These are phyloP conservation scores for Parascedosporium putredinis DNA, from an alignment of 2,329 filamentous ascomycete species.

Conservation along the genomic window DNA sequence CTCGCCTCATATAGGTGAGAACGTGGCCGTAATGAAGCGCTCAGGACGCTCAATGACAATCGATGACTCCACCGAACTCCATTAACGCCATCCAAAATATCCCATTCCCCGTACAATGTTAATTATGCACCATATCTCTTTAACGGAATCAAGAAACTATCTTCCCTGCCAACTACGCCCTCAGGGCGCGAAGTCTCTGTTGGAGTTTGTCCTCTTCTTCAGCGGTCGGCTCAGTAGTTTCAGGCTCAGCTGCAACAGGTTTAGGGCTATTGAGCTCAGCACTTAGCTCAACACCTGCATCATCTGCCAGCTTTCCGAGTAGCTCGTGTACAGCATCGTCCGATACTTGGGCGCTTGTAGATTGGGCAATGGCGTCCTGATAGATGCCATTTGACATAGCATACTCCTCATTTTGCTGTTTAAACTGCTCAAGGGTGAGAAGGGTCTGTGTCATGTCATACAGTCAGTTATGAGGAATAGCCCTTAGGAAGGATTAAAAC, in stretches of 20 bases:
- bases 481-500: background rate
- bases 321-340: slow-evolving; percentile 80
- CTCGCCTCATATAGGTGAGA: too few species aligned
- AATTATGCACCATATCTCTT: too few species aligned
- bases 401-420: slow-evolving; percentile 53
- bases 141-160: too few species aligned
- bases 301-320: slow-evolving; percentile 77
- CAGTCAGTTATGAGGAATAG: background rate
- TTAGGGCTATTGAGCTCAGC: slow-evolving; percentile 57
- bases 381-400: slow-evolving; percentile 63
- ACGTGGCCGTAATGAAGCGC: too few species aligned
- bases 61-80: background rate
- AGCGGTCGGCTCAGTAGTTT: slow-evolving; percentile 55
- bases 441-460: slow-evolving; percentile 31
- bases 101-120: too few species aligned
- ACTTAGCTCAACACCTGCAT: slow-evolving; percentile 73
- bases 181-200: slow-evolving; percentile 45
- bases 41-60: too few species aligned
- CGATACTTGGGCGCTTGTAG: slow-evolving; percentile 62
- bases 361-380: slow-evolving; percentile 72
- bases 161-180: slow-evolving; percentile 32
- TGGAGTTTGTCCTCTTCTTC: slow-evolving; percentile 70
- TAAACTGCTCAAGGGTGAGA: slow-evolving; percentile 50
- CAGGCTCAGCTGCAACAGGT: slow-evolving; percentile 47
- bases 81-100: background rate